Evolutionary conservation across 2,329 filamentous ascomycete species (phyloP).

Genomic region (Emmonsiellopsis sp.): DNA sequence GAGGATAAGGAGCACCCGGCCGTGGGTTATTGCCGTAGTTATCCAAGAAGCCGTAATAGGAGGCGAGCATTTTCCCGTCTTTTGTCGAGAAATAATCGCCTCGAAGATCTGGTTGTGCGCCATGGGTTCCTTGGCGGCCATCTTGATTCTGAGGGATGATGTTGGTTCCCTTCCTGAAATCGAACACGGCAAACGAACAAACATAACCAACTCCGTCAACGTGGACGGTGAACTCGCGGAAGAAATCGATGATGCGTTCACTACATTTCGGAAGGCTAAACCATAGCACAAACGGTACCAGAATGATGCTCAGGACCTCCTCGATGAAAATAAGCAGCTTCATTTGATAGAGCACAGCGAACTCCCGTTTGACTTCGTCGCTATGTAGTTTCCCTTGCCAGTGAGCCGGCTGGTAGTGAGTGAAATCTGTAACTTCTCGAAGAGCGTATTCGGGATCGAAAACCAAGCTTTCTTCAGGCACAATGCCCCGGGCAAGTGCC

Average conservation of each 20-base stretch:
- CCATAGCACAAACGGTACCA: conserved; percentile 82
- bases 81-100: conserved; percentile 93
- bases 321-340: conserved; percentile 87
- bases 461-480: conserved; percentile 79
- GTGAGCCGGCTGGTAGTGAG: conserved; percentile 79
- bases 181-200: conserved; percentile 94
- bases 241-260: conserved; percentile 93
- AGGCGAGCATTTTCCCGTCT: conserved; percentile 97
- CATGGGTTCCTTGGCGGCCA: conserved; percentile 24
- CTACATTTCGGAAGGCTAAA: conserved; percentile 79
- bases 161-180: conserved; percentile 76
- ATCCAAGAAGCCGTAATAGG: conserved; percentile 89
- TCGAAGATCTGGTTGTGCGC: conserved; percentile 53
- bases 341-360: conserved; percentile 81
- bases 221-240: conserved; percentile 93
- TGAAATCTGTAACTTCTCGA: conserved; percentile 82
- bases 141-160: conserved; percentile 34
- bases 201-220: conserved; percentile 94
- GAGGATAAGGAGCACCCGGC: conserved; percentile 50
- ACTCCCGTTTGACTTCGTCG: conserved; percentile 85
- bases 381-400: conserved; percentile 90
- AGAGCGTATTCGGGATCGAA: conserved; percentile 89
- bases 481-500: conserved; percentile 70
- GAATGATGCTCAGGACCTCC: conserved; percentile 83
- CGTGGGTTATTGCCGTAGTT: conserved; percentile 75